A percentile compares a stretch with the other conserved stretches of the same genome.
Evolutionary conservation across 257 asterid species (phyloP).

Genomic region (Forsythia suspensa): DNA sequence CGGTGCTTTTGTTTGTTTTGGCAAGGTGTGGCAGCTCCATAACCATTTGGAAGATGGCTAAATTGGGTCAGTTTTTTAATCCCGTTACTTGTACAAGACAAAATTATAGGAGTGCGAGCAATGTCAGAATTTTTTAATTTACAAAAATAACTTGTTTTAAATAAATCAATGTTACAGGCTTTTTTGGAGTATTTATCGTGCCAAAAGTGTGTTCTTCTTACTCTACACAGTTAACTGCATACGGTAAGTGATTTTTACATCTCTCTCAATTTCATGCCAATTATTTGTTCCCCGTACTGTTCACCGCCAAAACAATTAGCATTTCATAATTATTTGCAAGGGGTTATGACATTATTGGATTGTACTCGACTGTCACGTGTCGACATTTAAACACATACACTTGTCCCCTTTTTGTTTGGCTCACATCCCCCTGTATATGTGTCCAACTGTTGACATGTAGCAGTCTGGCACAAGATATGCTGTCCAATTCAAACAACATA

Average conservation of each 20-base stretch:
- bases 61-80: slow-evolving; percentile 52
- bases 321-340: not conserved
- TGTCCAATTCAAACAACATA: too few species aligned
- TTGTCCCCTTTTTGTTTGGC: too few species aligned
- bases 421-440: too few species aligned
- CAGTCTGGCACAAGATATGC: too few species aligned
- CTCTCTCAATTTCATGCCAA: slow-evolving; percentile 4
- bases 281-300: not conserved
- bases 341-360: too few species aligned
- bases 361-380: too few species aligned
- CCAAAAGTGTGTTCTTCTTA: slow-evolving; percentile 86
- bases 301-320: not conserved
- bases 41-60: slow-evolving; percentile 85
- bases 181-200: slow-evolving; percentile 74
- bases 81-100: not conserved
- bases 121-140: not conserved
- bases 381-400: too few species aligned
- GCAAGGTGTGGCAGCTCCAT: slow-evolving; percentile 89
- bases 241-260: slow-evolving; percentile 41
- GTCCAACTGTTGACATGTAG: fast-evolving
- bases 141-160: too few species aligned
- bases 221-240: slow-evolving; percentile 64
- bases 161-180: slow-evolving; percentile 42
- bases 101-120: not conserved
- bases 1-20: slow-evolving; percentile 74